Evolutionary conservation across 2,329 filamentous ascomycete species (phyloP).

Genomic region (Rhytidhysteron rufulum): DNA sequence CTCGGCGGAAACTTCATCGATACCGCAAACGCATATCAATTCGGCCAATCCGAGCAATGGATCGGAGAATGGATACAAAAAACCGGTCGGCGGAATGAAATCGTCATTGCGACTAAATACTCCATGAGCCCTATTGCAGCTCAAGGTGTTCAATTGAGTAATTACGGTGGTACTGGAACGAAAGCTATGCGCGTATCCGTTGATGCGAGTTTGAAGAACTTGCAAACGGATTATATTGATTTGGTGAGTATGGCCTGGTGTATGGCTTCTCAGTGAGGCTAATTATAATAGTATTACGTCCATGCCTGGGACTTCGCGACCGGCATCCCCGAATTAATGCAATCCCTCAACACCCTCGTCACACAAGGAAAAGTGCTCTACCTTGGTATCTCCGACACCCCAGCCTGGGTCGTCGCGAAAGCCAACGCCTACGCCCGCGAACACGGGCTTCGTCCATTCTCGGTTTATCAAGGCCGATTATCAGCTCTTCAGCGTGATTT

Average conservation of each 20-base stretch:
- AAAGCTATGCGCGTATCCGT: background rate
- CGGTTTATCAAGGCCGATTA: conserved; percentile 61
- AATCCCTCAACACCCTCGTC: conserved; percentile 32
- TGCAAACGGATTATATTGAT: conserved; percentile 41
- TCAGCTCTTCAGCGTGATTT: conserved; percentile 57
- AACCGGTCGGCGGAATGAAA: conserved; percentile 32
- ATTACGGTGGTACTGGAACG: conserved; percentile 3
- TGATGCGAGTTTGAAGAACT: conserved; percentile 19
- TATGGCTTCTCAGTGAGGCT: no score
- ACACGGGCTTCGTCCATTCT: conserved; percentile 63
- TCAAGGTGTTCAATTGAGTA: background rate
- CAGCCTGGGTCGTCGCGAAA: conserved; percentile 32
- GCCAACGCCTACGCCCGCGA: conserved; percentile 54
- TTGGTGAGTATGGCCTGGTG: no score
- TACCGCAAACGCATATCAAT: conserved; percentile 43
- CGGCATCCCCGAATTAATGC: conserved; percentile 34
- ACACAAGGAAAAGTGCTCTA: conserved; percentile 21
- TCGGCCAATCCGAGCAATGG: conserved; percentile 36
- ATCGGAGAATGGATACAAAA: conserved; percentile 40
- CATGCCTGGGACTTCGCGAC: conserved; percentile 41
- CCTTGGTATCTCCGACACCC: conserved; percentile 16
- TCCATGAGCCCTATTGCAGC: conserved; percentile 24
- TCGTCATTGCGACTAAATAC: conserved; percentile 38
- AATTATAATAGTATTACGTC: no score
- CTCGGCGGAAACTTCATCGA: conserved; percentile 70